These are phyloP conservation scores for Hypoxylon intermedium DNA, from an alignment of 495 filamentous ascomycete species.

Conservation along the genomic window DNA sequence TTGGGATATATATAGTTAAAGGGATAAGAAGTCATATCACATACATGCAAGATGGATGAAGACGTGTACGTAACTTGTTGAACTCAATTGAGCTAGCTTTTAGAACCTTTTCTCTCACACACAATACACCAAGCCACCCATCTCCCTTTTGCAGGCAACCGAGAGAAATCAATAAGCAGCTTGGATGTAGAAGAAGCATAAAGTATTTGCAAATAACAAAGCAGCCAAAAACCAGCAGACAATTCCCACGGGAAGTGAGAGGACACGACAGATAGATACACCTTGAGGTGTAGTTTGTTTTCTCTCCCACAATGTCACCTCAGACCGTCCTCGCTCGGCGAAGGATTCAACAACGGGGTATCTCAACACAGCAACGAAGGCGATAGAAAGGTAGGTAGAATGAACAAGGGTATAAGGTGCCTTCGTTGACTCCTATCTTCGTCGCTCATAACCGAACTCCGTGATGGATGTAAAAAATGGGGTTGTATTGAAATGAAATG, in stretches of 20 bases:
- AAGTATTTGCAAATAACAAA: slow-evolving; percentile 6
- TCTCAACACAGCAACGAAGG: slow-evolving; percentile 42
- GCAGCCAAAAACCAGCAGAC: slow-evolving; percentile 30
- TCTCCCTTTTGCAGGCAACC: slow-evolving; percentile 21
- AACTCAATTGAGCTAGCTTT: slow-evolving; percentile 29
- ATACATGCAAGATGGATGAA: background rate
- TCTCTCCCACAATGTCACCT: slow-evolving; percentile 35
- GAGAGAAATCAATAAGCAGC: slow-evolving; percentile 23
- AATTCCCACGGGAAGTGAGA: slow-evolving; percentile 14
- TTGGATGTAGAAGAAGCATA: slow-evolving; percentile 11
- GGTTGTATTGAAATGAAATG: slow-evolving; percentile 33
- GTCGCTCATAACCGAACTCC: slow-evolving; percentile 36
- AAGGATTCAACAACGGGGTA: slow-evolving; percentile 46
- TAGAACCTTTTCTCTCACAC: slow-evolving; percentile 11
- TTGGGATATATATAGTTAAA: background rate
- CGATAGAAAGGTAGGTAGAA: slow-evolving; percentile 29
- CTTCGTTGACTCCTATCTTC: slow-evolving; percentile 37
- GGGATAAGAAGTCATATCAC: background rate
- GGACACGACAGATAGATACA: slow-evolving; percentile 12
- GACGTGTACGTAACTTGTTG: background rate
- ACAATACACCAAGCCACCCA: slow-evolving; percentile 4
- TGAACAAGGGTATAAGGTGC: slow-evolving; percentile 41
- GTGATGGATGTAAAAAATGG: slow-evolving; percentile 33
- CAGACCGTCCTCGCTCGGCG: slow-evolving; percentile 41
- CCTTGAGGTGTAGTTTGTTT: slow-evolving; percentile 18